Percentiles rank a stretch among this genome's conserved stretches.
phyloP scores from a whole-genome alignment of 148 eudicot genomes.

The Vaccinium macrocarpon region DNA sequence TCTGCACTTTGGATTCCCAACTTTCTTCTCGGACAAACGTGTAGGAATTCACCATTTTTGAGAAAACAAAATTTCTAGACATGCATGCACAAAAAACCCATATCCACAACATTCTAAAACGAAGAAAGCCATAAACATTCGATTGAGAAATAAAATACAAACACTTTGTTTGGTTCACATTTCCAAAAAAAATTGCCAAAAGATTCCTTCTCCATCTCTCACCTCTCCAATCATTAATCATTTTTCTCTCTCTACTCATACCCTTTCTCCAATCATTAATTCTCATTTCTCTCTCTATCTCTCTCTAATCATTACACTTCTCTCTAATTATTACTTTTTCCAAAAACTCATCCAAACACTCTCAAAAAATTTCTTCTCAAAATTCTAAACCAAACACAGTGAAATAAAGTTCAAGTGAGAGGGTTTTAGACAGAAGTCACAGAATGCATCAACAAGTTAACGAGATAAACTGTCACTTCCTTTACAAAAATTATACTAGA shows the following conservation, averaged over 20 bases:
- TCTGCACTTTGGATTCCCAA: background rate
- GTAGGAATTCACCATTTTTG: background rate
- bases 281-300: too few species aligned
- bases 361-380: too few species aligned
- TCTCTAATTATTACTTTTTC: too few species aligned
- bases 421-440: background rate
- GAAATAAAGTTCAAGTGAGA: background rate
- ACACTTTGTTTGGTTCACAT: too few species aligned
- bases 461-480: background rate
- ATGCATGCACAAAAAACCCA: background rate
- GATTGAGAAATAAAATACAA: background rate
- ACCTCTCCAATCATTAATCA: too few species aligned
- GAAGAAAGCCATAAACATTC: background rate
- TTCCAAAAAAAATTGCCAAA: too few species aligned
- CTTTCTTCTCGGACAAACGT: background rate
- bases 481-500: background rate
- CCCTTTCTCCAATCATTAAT: too few species aligned
- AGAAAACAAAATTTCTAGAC: background rate
- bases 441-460: background rate
- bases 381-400: too few species aligned
- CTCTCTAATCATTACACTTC: too few species aligned
- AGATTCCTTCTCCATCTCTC: too few species aligned
- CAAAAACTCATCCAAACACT: too few species aligned
- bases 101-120: background rate
- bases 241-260: too few species aligned